Conservation (phyloP, 2,329 filamentous ascomycete species). For the Ilyonectria robusta region DNA sequence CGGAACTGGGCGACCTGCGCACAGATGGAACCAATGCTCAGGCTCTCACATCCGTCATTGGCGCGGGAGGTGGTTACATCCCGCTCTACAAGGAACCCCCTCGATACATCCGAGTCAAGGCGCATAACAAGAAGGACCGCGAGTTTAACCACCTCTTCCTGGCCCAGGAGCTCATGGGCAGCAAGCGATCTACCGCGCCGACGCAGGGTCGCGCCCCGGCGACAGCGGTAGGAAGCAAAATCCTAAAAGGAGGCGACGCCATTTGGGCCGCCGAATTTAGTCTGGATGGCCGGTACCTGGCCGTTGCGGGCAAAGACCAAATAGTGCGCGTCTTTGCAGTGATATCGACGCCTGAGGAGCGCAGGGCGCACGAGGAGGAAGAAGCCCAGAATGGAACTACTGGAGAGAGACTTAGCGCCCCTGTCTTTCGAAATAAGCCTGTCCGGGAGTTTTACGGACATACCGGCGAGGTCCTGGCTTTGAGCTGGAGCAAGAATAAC, state of each 20-base stretch:
- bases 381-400: conserved; percentile 50
- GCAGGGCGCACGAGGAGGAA: conserved; percentile 79
- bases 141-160: conserved; percentile 92
- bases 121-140: conserved; percentile 83
- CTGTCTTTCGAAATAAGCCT: conserved; percentile 88
- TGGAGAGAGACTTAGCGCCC: conserved; percentile 82
- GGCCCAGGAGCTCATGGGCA: conserved; percentile 87
- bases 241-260: conserved; percentile 70
- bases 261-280: conserved; percentile 97
- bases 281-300: conserved; percentile 89
- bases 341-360: conserved; percentile 85
- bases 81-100: conserved; percentile 91
- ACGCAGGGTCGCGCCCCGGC: conserved; percentile 50
- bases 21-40: conserved; percentile 87
- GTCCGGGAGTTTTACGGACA: conserved; percentile 87
- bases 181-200: conserved; percentile 56
- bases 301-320: conserved; percentile 91
- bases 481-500: conserved; percentile 99
- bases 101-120: conserved; percentile 88
- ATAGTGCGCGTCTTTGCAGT: conserved; percentile 92
- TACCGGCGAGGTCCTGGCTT: conserved; percentile 85
- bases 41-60: conserved; percentile 84
- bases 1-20: conserved; percentile 77
- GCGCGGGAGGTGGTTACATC: conserved; percentile 78
- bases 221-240: conserved; percentile 58